Evolutionary conservation across 2,329 filamentous ascomycete genomes (phyloP), one percentile per base, ranked within the genome.

Genomic region (Pyrenophora teres): DNA sequence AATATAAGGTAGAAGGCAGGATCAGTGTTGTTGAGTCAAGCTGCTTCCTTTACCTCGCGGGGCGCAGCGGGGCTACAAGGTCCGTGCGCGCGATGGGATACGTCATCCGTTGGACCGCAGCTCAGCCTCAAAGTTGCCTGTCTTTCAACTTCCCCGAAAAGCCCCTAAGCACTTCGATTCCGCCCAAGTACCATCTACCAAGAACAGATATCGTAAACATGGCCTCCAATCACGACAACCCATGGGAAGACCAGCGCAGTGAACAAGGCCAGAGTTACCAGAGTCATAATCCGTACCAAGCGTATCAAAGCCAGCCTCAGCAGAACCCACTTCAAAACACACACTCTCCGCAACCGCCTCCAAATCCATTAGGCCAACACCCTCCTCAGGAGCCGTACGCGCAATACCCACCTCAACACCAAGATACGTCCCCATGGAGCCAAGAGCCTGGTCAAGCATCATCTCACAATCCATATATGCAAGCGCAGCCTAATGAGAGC

Each of bases 221-320:
- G 60, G 36, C 62, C 13, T 62, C 59, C 37, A 49, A 50, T 38
- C 47, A 53, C 50, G 57, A 62, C 43, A 65, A 66, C 46, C 63
- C 62, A 23, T 65, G 63, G 62, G 49, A 59, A 46, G 59, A 65
- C 46, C 60, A 66, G 47, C 47, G 50, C 42, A 57, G 59, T 43
- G 51, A 57, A 39, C 50, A 54, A 42, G 50, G 48, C 45, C 50
- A 57, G 54, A 47, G 54, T 43, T 58, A 59, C 46, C 57, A 53
- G 37, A 62, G 57, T 40, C 62, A 61, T 19, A 62, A 59, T 27
- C 57, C 63, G 12, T 65, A 64, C 50, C 59, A 60, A 43, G 56
- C 60, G 27, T 64, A 66, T 25, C 56, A 63, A 50, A 54, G 56
- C 38, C 58, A 59, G 32, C 40, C 53, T 30, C 27, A 30, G 27